Conservation (phyloP, 2,329 filamentous ascomycete species). For the Fusarium sp. region DNA sequence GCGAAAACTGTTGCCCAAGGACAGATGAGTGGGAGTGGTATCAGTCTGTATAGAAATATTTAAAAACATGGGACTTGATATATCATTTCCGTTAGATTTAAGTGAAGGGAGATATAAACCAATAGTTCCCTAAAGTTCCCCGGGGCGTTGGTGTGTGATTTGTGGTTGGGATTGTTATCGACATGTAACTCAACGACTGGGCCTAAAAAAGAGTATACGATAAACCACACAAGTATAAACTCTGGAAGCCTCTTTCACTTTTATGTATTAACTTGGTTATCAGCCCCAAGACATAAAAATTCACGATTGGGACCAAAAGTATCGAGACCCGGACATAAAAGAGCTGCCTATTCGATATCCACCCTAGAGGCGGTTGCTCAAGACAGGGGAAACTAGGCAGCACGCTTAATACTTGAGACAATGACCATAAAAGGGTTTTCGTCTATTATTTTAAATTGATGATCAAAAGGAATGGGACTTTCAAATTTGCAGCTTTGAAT, state of each 20-base stretch:
- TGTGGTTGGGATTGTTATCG: rapidly evolving
- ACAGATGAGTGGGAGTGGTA: neutral
- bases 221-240: no score
- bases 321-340: neutral
- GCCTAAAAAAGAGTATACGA: neutral
- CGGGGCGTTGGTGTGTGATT: neutral
- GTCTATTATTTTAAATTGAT: neutral
- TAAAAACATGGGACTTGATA: neutral
- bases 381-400: conserved; percentile 14
- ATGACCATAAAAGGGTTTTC: neutral
- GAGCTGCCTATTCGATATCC: neutral
- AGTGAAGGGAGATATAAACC: neutral
- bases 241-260: neutral
- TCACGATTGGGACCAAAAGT: no score
- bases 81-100: neutral
- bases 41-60: no score
- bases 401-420: neutral
- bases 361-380: neutral
- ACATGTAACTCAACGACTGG: neutral
- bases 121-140: neutral
- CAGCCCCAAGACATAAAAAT: neutral
- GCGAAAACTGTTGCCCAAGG: neutral
- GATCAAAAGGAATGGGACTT: neutral
- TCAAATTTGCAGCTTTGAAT: neutral
- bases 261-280: neutral